Evolutionary conservation across 495 filamentous ascomycete genomes (phyloP), one percentile per base, ranked within the genome.

Genomic region (Penicillium lagena): DNA sequence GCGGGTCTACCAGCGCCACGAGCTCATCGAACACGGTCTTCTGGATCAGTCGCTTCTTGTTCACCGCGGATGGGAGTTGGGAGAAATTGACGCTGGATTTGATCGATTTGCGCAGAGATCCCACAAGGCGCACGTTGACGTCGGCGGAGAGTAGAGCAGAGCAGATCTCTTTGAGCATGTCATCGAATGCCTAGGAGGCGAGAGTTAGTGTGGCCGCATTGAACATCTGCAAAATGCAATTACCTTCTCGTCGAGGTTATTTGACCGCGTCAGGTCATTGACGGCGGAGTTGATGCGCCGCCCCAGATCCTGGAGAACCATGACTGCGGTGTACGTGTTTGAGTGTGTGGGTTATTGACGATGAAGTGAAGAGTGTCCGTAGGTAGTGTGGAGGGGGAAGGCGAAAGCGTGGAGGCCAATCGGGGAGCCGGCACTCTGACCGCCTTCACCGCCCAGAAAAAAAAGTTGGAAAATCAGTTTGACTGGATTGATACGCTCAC

Each of bases 281-380:
- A 99, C 86, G 53, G 93, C 93, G 72, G 87, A 81, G 67, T 96
- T 97, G 65, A 99, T 96, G 65, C 94, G 94, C 78, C 91, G 89
- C 51, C 93, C 93, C 17, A 99, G 77, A 79, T 97, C 93, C 82
- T 95, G 90, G 51, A 99, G 82, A 76, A 99, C 93, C 93, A 99
- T 98, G 58, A 34, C 22, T 22, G 22, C 22, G 22, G 4, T 34
- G 32, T 11, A 34, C 9, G 32, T 34, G 32, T 3, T 41, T 73
- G 65, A 38, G 43, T 49, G 9, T 29, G 11, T 38, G 17, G 42
- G 7, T 27, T 39, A 6, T 22, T 22, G 22, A 22, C 22, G 22
- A 22, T 4, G n/a, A 28, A 11, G 43, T 30, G 32, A 10, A 15
- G 30, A 49, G 37, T 34, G 47, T 40, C 22, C 22, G 46, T 45